Conservation (phyloP, 2,329 filamentous ascomycete genomes). For the Ceratocystiopsis brevicomis region DNA sequence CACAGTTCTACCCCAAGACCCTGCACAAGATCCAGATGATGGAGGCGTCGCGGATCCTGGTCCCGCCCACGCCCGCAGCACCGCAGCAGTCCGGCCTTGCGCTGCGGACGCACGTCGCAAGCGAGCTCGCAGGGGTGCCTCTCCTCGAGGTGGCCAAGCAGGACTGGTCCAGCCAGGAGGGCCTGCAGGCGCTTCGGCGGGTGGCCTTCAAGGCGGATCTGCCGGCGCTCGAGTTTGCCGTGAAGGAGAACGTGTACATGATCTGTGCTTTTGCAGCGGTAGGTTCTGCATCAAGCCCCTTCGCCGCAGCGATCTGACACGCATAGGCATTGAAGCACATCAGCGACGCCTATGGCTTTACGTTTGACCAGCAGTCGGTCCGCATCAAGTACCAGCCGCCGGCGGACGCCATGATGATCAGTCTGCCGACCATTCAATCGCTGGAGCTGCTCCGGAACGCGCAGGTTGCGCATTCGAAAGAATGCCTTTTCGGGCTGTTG, state of each 20-base stretch:
- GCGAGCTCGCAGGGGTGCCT: conserved; percentile 20
- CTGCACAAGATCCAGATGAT: conserved; percentile 72
- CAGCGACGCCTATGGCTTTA: conserved; percentile 46
- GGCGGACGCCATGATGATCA: conserved; percentile 90
- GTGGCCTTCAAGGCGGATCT: conserved; percentile 67
- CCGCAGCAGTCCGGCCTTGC: conserved; percentile 51
- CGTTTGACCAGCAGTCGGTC: conserved; percentile 61
- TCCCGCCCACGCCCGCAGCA: conserved; percentile 45
- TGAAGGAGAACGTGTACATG: conserved; percentile 71
- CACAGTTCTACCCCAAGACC: conserved; percentile 75
- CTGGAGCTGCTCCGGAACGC: conserved; percentile 83
- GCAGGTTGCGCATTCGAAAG: conserved; percentile 55
- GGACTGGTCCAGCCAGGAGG: conserved; percentile 65
- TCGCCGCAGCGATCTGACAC: conserved; percentile 5
- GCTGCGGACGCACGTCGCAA: conserved; percentile 5
- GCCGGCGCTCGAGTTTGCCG: conserved; percentile 59
- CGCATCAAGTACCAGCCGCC: conserved; percentile 75
- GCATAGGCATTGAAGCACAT: conserved; percentile 61
- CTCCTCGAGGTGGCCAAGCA: conserved; percentile 46
- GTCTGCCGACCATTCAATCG: conserved; percentile 68
- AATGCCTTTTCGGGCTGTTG: conserved; percentile 68
- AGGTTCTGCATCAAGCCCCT: conserved; percentile 4
- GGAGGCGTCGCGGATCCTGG: conserved; percentile 60
- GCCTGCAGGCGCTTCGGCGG: conserved; percentile 58
- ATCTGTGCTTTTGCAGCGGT: conserved; percentile 75